Base-by-base conservation (phyloP, 2,329 filamentous ascomycete species). In the Cytospora piceicola region DNA sequence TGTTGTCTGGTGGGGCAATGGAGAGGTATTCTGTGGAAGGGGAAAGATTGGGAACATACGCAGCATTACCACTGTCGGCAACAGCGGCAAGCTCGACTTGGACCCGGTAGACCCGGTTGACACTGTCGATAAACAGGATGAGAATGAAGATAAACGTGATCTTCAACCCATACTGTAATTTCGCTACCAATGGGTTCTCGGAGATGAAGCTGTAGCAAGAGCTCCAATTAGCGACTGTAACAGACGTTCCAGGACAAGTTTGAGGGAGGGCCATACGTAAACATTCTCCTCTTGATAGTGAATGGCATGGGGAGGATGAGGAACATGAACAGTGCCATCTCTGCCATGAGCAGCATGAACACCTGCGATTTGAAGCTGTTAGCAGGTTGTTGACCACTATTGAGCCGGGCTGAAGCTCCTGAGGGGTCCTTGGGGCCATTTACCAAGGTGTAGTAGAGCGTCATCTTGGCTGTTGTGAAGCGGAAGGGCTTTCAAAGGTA, bases 131-230 rank as follows among this genome's bases (percentile, higher is more conserved):
- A 81, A 99, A 99, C 70, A 99, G 90, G 70, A 99, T 97, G 66
- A 98, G 84, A 75, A 99, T 98, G 82, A 99, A 99, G 76, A 99
- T 94, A 77, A 99, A 99, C 2, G 93, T 97, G 65, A 99, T 99
- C 86, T 97, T 98, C 82, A 99, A 85, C 74, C 93, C 94, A 83
- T 99, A 97, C 83, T 98, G 94, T 70, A 98, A 78, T 78, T 98
- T 97, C 51, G 94, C 95, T 66, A 99, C 86, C 61, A 89, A 68
- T 0, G 85, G 90, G 76, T 90, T 96, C 76, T 94, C 92, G 61
- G 94, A 97, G 75, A 99, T 94, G 87, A 99, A 99, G 73, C 90
- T 93, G 69, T 63, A 58, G 7, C 27, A 8, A 11, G 15, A 6
- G 11, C n/a, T 24, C 27, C 17, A 57, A 54, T 65, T 24, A 49